Evolutionary conservation across 441 rosid genomes (phyloP).

Genomic region (Adansonia madagascariensis): DNA sequence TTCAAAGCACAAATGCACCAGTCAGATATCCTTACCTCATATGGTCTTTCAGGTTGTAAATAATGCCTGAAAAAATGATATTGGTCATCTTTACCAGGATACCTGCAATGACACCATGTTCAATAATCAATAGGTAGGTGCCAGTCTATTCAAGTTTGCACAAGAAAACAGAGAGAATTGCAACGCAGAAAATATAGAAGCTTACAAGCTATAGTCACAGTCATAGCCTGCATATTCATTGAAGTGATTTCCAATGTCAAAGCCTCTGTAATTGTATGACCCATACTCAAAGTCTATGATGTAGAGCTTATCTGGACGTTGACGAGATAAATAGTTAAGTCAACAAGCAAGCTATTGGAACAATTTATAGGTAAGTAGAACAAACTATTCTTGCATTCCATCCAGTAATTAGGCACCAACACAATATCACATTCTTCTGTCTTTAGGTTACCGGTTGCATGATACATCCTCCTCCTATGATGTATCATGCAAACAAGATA

Average conservation of each 20-base stretch:
- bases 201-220: conserved; percentile 89
- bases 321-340: conserved; percentile 33
- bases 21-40: conserved; percentile 48
- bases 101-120: conserved; percentile 50
- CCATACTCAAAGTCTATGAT: conserved; percentile 96
- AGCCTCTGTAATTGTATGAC: conserved; percentile 96
- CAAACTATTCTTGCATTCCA: background rate
- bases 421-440: background rate
- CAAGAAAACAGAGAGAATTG: conserved; percentile 19
- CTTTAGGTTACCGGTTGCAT: background rate
- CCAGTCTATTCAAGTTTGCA: background rate
- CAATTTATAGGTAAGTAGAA: conserved; percentile 14
- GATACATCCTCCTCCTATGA: background rate
- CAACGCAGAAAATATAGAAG: conserved; percentile 22
- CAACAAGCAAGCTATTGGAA: conserved; percentile 26
- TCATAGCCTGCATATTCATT: conserved; percentile 95
- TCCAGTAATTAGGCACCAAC: background rate
- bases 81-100: conserved; percentile 83
- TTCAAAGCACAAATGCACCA: conserved; percentile 15
- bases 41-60: conserved; percentile 69
- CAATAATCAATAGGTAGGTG: conserved; percentile 19
- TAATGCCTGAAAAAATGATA: conserved; percentile 87
- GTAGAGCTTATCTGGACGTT: conserved; percentile 74
- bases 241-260: conserved; percentile 95
- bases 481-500: conserved; percentile 20